Percentiles rank a stretch among this genome's conserved stretches.
These are phyloP conservation scores for Sporothrix schenckii DNA, from an alignment of 2,329 filamentous ascomycete genomes.

Conservation along the genomic window DNA sequence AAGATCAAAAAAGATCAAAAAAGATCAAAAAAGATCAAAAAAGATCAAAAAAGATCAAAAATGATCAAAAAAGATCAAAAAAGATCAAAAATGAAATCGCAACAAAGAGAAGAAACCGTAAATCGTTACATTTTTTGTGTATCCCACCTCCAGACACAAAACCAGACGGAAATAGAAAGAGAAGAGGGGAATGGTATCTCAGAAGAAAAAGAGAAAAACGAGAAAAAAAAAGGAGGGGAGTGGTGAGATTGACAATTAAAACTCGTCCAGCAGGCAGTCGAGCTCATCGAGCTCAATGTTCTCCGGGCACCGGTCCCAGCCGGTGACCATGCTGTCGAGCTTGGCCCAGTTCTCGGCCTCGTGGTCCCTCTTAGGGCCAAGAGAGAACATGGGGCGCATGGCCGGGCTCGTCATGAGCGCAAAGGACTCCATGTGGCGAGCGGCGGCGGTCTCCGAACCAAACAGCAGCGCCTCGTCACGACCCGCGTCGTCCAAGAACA, in stretches of 20 bases:
- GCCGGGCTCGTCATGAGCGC: constrained; percentile 59
- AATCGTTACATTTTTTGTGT: constrained; percentile 27
- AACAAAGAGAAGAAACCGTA: constrained; percentile 3
- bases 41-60: background rate
- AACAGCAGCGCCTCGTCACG: constrained; percentile 59
- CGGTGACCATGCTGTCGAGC: constrained; percentile 48
- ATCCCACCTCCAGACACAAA: constrained; percentile 16
- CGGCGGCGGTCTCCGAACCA: constrained; percentile 48
- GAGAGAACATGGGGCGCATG: constrained; percentile 54
- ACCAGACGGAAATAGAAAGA: background rate
- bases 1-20: background rate
- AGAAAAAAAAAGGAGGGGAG: background rate
- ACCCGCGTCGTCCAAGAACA: constrained; percentile 48
- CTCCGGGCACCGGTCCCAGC: constrained; percentile 77
- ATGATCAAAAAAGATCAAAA: constrained; percentile 1
- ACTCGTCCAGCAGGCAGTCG: constrained; percentile 79
- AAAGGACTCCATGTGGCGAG: constrained; percentile 39
- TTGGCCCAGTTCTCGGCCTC: constrained; percentile 52
- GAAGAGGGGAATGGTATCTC: background rate
- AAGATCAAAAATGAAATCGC: background rate
- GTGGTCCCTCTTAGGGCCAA: constrained; percentile 48
- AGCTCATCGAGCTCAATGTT: constrained; percentile 91
- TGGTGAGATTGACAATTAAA: constrained; percentile 48
- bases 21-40: background rate
- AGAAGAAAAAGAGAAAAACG: background rate